phyloP scores from a whole-genome alignment of 805 yeast species.

The Metschnikowia borealis region DNA sequence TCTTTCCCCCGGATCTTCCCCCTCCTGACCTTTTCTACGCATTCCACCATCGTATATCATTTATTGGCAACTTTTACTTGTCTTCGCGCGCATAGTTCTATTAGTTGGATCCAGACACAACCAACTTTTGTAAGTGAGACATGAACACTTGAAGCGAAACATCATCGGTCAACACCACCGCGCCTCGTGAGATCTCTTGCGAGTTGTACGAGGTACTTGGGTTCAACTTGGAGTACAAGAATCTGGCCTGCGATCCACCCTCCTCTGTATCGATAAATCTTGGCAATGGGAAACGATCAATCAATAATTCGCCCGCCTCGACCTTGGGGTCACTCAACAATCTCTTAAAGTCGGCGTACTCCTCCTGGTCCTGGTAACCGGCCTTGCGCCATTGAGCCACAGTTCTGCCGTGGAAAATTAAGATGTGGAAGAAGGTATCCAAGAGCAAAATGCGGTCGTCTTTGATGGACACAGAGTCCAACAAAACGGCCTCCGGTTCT shows the following conservation, averaged over 20 bases:
- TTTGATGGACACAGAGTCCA: constrained; percentile 88
- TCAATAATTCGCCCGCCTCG: constrained; percentile 88
- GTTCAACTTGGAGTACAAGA: constrained; percentile 88
- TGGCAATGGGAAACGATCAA: constrained; percentile 96
- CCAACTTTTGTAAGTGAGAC: constrained; percentile 89
- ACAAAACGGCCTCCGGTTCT: constrained; percentile 86
- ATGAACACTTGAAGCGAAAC: constrained; percentile 92
- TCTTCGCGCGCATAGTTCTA: background rate
- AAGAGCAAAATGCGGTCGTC: constrained; percentile 82
- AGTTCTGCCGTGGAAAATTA: constrained; percentile 92
- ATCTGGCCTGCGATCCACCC: constrained; percentile 98
- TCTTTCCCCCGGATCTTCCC: no score
- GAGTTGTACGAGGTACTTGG: constrained; percentile 84
- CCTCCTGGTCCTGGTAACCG: constrained; percentile 88
- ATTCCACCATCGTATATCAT: background rate
- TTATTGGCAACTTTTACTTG: background rate
- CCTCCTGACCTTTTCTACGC: no score
- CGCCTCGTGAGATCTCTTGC: constrained; percentile 49
- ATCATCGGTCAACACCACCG: constrained; percentile 94
- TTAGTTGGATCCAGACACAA: constrained; percentile 51
- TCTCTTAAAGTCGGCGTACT: constrained; percentile 81
- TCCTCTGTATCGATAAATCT: constrained; percentile 96
- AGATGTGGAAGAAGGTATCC: constrained; percentile 95
- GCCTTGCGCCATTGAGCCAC: constrained; percentile 96
- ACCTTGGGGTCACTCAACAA: constrained; percentile 83